A percentile compares a stretch with the other conserved stretches of the same genome.
These are phyloP conservation scores for Trichoderma asperellum DNA, from an alignment of 2,329 filamentous ascomycete species.

Conservation along the genomic window DNA sequence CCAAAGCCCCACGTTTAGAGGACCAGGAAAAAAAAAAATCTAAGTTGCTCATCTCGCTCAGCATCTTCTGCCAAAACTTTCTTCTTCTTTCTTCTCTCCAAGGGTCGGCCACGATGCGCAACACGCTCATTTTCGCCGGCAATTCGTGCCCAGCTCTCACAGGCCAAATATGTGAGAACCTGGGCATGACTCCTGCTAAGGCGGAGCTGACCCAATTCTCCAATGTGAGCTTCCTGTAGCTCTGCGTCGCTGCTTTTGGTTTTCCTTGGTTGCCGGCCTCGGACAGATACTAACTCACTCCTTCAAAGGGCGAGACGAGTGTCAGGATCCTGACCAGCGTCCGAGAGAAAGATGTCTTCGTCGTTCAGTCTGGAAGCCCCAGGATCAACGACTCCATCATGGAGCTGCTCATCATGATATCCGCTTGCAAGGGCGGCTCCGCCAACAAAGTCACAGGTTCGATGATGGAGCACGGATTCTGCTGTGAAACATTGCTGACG, in stretches of 20 bases:
- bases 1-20: conserved; percentile 15
- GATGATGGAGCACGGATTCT: conserved; percentile 36
- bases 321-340: conserved; percentile 74
- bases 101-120: conserved; percentile 57
- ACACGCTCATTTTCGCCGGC: conserved; percentile 70
- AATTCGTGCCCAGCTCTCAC: conserved; percentile 68
- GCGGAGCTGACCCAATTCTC: conserved; percentile 72
- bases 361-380: conserved; percentile 93
- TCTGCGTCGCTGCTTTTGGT: conserved; percentile 23
- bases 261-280: conserved; percentile 22
- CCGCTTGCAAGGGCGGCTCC: conserved; percentile 95
- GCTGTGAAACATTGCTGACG: conserved; percentile 20
- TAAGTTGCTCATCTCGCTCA: conserved; percentile 24
- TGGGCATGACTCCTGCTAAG: conserved; percentile 66
- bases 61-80: conserved; percentile 18
- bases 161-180: conserved; percentile 67
- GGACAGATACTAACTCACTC: conserved; percentile 32
- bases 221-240: conserved; percentile 59
- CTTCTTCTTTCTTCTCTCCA: conserved; percentile 32
- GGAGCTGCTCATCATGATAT: conserved; percentile 99
- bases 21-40: conserved; percentile 22
- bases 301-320: conserved; percentile 67
- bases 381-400: conserved; percentile 99
- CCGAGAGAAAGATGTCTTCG: conserved; percentile 97
- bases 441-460: conserved; percentile 94